Conservation (phyloP, 23 red algal genomes). For the Cyanidium caldarium region DNA sequence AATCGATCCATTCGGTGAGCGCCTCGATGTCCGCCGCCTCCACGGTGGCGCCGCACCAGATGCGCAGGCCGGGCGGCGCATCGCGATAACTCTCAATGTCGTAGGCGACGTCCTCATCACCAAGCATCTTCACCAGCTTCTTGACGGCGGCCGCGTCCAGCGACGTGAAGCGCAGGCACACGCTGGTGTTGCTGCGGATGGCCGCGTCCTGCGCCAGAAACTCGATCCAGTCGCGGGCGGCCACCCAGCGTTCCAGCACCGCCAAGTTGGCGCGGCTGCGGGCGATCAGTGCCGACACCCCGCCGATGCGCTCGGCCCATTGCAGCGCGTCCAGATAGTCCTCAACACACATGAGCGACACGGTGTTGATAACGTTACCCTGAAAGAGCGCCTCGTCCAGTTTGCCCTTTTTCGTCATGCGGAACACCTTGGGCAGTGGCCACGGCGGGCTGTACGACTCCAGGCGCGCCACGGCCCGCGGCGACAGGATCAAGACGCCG, state of each 20-base stretch:
- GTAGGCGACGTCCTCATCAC: constrained; percentile 65
- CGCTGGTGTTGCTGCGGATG: constrained; percentile 59
- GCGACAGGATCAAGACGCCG: constrained; percentile 77
- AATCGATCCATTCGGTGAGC: constrained; percentile 74
- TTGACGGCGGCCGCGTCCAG: constrained; percentile 67
- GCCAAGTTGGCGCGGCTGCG: constrained; percentile 40
- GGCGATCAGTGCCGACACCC: constrained; percentile 41
- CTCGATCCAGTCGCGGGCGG: constrained; percentile 50
- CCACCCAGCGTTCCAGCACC: constrained; percentile 60
- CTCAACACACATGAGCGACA: constrained; percentile 96
- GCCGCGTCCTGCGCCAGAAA: constrained; percentile 52
- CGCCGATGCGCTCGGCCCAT: constrained; percentile 64
- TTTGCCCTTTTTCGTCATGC: constrained; percentile 89
- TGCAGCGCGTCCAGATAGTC: constrained; percentile 91
- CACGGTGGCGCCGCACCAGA: constrained; percentile 98
- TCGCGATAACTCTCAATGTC: constrained; percentile 91
- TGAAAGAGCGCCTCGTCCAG: constrained; percentile 70
- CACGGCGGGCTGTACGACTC: constrained; percentile 62
- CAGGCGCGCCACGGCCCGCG: constrained; percentile 57
- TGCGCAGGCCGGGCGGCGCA: constrained; percentile 73
- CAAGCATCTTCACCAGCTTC: constrained; percentile 46
- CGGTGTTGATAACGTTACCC: constrained; percentile 94
- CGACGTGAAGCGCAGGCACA: constrained; percentile 59
- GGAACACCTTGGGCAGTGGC: constrained; percentile 83
- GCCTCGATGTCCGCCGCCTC: constrained; percentile 46